These are phyloP conservation scores for Aspergillus indologenus DNA, from an alignment of 495 filamentous ascomycete species.

Conservation along the genomic window DNA sequence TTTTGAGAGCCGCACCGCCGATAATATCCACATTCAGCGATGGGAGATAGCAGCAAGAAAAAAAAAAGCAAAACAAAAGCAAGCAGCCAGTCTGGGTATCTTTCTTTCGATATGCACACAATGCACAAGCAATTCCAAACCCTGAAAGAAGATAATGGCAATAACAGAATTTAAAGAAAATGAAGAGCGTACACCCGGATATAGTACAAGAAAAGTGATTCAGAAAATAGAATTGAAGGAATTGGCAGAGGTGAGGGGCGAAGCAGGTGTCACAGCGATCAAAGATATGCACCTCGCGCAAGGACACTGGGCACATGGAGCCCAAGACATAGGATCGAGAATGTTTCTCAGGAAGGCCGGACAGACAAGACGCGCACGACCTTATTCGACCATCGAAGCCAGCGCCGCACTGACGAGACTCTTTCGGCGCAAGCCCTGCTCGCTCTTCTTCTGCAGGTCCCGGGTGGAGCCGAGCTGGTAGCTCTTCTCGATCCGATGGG, in stretches of 20 bases:
- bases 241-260: too few relatives aligned
- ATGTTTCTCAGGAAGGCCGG: background rate
- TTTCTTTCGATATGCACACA: conserved; percentile 12
- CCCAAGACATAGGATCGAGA: background rate
- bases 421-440: conserved; percentile 41
- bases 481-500: conserved; percentile 41
- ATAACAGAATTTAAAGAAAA: background rate
- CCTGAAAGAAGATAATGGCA: conserved; percentile 1
- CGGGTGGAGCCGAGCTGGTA: conserved; percentile 28
- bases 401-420: conserved; percentile 46
- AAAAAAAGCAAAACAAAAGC: too few relatives aligned
- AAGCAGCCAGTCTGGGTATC: conserved; percentile 16
- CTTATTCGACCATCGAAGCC: conserved; percentile 37
- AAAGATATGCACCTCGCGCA: too few relatives aligned
- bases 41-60: too few relatives aligned
- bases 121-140: conserved; percentile 1
- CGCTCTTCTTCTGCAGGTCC: conserved; percentile 37
- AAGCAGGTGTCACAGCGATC: too few relatives aligned
- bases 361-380: background rate
- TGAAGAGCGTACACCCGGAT: background rate
- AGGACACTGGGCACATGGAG: too few relatives aligned
- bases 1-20: background rate
- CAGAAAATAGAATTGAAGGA: background rate
- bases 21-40: background rate
- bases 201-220: background rate